These are phyloP conservation scores for Leccinum subtestaceum DNA, from an alignment of 768 basidiomycete genomes.

Conservation along the genomic window DNA sequence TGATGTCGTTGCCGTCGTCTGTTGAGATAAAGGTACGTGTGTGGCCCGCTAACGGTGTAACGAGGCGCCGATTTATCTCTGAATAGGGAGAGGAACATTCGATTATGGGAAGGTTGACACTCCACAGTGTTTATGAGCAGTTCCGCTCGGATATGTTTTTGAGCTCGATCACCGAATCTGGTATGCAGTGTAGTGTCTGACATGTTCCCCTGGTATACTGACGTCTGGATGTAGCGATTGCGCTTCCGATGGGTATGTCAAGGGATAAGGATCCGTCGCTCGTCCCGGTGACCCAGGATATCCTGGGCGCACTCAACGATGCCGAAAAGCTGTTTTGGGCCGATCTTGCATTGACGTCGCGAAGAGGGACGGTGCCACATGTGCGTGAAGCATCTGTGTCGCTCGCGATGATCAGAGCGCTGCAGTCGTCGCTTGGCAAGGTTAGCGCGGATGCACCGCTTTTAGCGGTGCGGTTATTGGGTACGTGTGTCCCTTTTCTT, in stretches of 20 bases:
- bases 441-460: slow-evolving; percentile 46
- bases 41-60: background rate
- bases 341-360: slow-evolving; percentile 52
- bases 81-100: slow-evolving; percentile 70
- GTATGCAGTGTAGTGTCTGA: slow-evolving; percentile 44
- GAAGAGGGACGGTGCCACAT: slow-evolving; percentile 62
- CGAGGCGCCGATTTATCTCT: background rate
- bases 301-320: slow-evolving; percentile 55
- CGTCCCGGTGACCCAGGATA: slow-evolving; percentile 52
- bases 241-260: slow-evolving; percentile 77
- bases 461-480: slow-evolving; percentile 61
- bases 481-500: slow-evolving; percentile 32
- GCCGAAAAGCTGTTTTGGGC: slow-evolving; percentile 73
- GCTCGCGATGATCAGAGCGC: slow-evolving; percentile 64
- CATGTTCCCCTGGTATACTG: slow-evolving; percentile 1
- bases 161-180: slow-evolving; percentile 86
- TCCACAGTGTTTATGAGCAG: slow-evolving; percentile 73
- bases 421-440: slow-evolving; percentile 80
- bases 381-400: slow-evolving; percentile 75
- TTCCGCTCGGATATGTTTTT: slow-evolving; percentile 88
- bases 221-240: slow-evolving; percentile 55
- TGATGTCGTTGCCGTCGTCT: slow-evolving; percentile 55
- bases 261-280: slow-evolving; percentile 38
- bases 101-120: slow-evolving; percentile 72
- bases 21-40: slow-evolving; percentile 53